phyloP scores from a whole-genome alignment of 148 eudicot genomes.

The Pouteria glomerata region DNA sequence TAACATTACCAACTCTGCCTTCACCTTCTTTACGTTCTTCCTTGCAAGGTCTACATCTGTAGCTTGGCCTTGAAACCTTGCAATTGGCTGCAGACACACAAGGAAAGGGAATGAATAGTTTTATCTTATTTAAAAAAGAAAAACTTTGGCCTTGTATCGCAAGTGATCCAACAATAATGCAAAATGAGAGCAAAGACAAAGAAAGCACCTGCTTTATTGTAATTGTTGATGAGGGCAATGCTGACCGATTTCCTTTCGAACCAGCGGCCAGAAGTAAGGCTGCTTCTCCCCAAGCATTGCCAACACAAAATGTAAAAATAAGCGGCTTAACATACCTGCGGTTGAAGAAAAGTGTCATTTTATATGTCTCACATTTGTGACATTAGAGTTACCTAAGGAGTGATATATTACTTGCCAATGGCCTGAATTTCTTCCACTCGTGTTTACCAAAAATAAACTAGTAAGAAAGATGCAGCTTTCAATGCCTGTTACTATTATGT shows the following conservation, averaged over 20 bases:
- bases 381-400: too few relatives aligned
- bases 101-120: constrained; percentile 4
- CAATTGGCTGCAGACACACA: constrained; percentile 66
- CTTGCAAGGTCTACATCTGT: constrained; percentile 74
- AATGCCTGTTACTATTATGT: too few relatives aligned
- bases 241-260: constrained; percentile 87
- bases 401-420: too few relatives aligned
- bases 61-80: constrained; percentile 87
- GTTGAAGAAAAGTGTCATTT: not conserved
- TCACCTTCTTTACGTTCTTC: constrained; percentile 67
- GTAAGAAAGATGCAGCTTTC: too few relatives aligned
- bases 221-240: constrained; percentile 87
- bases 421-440: too few relatives aligned
- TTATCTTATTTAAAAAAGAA: not conserved
- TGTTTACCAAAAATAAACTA: too few relatives aligned
- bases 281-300: constrained; percentile 98
- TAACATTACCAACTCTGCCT: constrained; percentile 63
- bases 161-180: too few relatives aligned
- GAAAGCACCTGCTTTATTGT: constrained; percentile 93
- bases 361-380: too few relatives aligned
- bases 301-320: constrained; percentile 78
- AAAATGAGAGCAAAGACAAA: too few relatives aligned
- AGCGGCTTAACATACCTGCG: constrained; percentile 78
- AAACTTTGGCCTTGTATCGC: too few relatives aligned
- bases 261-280: constrained; percentile 93